These are phyloP conservation scores for Globisporangium parvum DNA, from an alignment of 352 stramenopile genomes.

Conservation along the genomic window DNA sequence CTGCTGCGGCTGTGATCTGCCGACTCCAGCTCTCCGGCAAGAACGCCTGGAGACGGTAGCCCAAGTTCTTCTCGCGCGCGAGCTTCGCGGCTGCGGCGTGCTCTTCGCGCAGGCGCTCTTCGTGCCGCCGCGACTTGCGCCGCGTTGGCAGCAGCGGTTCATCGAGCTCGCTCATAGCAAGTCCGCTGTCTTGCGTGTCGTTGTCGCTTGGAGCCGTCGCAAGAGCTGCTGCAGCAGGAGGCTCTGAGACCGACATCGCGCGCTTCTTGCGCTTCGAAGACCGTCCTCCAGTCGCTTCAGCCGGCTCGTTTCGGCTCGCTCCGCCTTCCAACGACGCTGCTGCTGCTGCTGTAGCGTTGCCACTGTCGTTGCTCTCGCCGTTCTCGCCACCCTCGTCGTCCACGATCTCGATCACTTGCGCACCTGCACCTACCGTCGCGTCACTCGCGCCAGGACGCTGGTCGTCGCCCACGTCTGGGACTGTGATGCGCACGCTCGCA, in stretches of 20 bases:
- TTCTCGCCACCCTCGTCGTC: not conserved
- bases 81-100: slow-evolving; percentile 57
- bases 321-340: not conserved
- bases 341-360: not conserved
- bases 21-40: slow-evolving; percentile 16
- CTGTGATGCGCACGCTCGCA: slow-evolving; percentile 22
- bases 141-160: slow-evolving; percentile 23
- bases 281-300: not conserved
- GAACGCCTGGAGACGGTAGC: slow-evolving; percentile 43
- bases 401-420: not conserved
- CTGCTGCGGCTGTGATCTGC: slow-evolving; percentile 5
- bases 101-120: slow-evolving; percentile 62
- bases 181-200: slow-evolving; percentile 35
- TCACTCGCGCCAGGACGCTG: not conserved
- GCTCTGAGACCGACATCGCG: slow-evolving; percentile 2
- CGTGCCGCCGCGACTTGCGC: slow-evolving; percentile 58
- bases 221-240: not conserved
- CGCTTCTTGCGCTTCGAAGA: slow-evolving; percentile 9
- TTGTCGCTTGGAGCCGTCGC: slow-evolving; percentile 25
- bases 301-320: too few relatives aligned
- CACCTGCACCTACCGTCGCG: not conserved
- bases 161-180: slow-evolving; percentile 20
- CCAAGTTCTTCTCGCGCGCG: slow-evolving; percentile 53
- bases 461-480: slow-evolving; percentile 11
- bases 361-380: not conserved